Evolutionary conservation across 257 asterid genomes (phyloP).

Genomic region (Nicotiana undulata): DNA sequence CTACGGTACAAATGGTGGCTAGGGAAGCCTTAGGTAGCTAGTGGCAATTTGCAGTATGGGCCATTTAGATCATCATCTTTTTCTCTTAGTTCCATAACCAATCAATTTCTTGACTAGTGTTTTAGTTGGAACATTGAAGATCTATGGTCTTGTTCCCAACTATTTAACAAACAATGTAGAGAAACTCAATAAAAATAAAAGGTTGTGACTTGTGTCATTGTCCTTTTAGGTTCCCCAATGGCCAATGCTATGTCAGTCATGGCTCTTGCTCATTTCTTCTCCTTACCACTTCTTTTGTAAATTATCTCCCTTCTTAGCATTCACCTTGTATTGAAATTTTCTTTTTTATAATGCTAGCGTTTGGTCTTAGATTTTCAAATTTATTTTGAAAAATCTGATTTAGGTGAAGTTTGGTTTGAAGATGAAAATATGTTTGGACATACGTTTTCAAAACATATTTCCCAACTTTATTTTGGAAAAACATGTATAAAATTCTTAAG

Average conservation of each 20-base stretch:
- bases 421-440: no score
- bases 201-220: not conserved
- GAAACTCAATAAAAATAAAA: not conserved
- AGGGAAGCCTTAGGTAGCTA: not conserved
- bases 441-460: no score
- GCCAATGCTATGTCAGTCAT: not conserved
- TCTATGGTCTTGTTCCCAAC: not conserved
- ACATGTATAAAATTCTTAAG: no score
- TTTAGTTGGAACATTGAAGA: not conserved
- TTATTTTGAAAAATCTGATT: no score
- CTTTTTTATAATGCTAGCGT: no score
- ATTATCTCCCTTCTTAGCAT: not conserved
- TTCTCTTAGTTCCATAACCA: constrained; percentile 12
- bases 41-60: constrained; percentile 4
- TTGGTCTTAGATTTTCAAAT: no score
- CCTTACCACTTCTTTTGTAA: constrained; percentile 15
- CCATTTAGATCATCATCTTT: not conserved
- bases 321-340: not conserved
- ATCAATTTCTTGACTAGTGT: constrained; percentile 9
- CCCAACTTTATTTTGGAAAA: no score
- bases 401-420: no score
- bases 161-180: not conserved
- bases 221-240: not conserved
- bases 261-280: not conserved
- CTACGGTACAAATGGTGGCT: not conserved